Evolutionary conservation across 2,329 filamentous ascomycete species (phyloP).

Genomic region (Aspergillus bombycis): DNA sequence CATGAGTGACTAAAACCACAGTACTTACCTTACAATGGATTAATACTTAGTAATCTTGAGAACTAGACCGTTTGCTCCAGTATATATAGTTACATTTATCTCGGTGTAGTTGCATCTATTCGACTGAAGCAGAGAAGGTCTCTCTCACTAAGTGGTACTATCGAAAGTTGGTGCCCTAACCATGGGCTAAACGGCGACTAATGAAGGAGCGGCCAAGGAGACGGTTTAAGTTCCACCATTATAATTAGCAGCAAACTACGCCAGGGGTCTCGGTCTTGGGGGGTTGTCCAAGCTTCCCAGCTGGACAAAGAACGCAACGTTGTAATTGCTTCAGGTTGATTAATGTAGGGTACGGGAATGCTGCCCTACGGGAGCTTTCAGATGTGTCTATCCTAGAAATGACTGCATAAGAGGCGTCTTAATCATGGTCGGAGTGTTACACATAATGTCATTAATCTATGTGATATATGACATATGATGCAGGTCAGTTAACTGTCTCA

Average conservation of each 20-base stretch:
- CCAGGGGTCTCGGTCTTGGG: not conserved
- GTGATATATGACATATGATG: not conserved
- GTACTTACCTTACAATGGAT: not conserved
- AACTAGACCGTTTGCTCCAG: not conserved
- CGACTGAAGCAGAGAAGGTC: not conserved
- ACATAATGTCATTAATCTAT: not conserved
- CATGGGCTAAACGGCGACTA: not conserved
- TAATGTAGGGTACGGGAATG: not conserved
- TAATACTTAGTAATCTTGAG: not conserved
- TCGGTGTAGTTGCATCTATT: not conserved
- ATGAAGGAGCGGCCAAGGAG: constrained; percentile 1
- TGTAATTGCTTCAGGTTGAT: constrained; percentile 5
- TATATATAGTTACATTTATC: not conserved
- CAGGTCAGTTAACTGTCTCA: not conserved
- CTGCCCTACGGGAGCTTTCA: not conserved
- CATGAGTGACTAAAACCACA: not conserved
- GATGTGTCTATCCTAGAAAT: not conserved
- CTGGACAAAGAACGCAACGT: not conserved
- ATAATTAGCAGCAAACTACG: constrained; percentile 1
- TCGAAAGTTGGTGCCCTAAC: constrained; percentile 1
- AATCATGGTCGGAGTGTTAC: not conserved
- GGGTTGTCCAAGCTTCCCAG: not conserved
- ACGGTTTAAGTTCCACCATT: not conserved
- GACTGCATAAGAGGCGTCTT: constrained; percentile 1
- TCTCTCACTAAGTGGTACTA: not conserved